A percentile compares a stretch with the other conserved stretches of the same genome.
phyloP scores from a whole-genome alignment of 257 asterid genomes.

The Forsythia suspensa region DNA sequence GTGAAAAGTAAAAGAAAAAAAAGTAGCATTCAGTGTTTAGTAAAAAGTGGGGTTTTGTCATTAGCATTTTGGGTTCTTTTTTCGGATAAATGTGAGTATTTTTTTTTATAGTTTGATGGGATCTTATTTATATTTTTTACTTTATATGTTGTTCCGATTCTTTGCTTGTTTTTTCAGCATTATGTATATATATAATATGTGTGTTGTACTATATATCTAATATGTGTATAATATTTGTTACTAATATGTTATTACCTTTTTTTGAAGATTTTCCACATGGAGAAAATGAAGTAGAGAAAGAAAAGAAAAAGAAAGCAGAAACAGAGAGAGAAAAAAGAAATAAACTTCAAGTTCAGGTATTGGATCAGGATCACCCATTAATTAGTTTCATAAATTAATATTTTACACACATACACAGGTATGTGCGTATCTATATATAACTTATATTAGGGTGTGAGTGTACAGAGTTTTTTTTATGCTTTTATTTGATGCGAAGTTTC shows the following conservation, averaged over 20 bases:
- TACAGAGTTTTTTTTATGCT: not conserved
- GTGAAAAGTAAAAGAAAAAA: not conserved
- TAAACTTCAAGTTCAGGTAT: slow-evolving; percentile 1
- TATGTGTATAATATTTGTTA: not conserved
- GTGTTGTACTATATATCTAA: not conserved
- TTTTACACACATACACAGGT: not conserved
- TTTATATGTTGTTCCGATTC: slow-evolving; percentile 14
- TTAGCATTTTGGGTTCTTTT: slow-evolving; percentile 26
- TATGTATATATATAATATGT: not conserved
- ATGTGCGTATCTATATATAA: no score
- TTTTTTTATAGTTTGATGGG: slow-evolving; percentile 7
- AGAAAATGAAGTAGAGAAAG: slow-evolving; percentile 10
- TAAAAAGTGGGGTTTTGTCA: not conserved
- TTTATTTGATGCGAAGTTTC: not conserved
- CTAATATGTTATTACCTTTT: not conserved
- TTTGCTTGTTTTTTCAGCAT: not conserved
- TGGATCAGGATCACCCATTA: not conserved
- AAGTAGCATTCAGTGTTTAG: not conserved
- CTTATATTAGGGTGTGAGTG: not conserved
- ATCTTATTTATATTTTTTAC: not conserved
- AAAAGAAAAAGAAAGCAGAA: not conserved
- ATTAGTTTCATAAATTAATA: not conserved
- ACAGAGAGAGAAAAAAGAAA: not conserved
- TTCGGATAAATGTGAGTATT: slow-evolving; percentile 41
- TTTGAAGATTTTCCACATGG: not conserved